Percentiles rank a stretch among this genome's conserved stretches.
Conservation (phyloP, 768 basidiomycete genomes). For the Hericium rajendrae region DNA sequence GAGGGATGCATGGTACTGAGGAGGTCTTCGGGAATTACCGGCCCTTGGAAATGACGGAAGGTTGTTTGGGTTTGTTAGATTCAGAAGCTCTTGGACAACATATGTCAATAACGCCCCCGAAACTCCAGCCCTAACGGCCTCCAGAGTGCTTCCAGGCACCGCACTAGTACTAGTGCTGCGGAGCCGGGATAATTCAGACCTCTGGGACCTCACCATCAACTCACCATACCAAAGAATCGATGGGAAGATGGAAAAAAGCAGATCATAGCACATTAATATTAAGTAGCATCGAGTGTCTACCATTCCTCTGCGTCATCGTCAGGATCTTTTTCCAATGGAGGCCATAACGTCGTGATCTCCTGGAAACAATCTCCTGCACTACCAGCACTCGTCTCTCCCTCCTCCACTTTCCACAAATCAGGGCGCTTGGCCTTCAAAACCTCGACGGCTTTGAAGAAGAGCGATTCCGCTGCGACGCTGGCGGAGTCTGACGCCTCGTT, state of each 20-base stretch:
- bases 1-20: not conserved
- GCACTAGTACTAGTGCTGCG: not conserved
- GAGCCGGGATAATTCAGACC: not conserved
- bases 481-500: slow-evolving; percentile 10
- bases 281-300: not conserved
- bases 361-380: slow-evolving; percentile 9
- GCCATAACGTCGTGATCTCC: slow-evolving; percentile 13
- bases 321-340: slow-evolving; percentile 2
- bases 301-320: slow-evolving; percentile 6
- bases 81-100: not conserved
- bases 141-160: not conserved
- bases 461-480: slow-evolving; percentile 7
- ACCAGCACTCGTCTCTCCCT: not conserved
- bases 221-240: too few species aligned
- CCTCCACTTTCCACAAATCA: slow-evolving; percentile 1
- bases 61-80: not conserved
- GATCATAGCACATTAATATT: too few species aligned
- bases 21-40: not conserved
- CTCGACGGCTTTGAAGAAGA: slow-evolving; percentile 11
- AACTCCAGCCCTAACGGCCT: not conserved
- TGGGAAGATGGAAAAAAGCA: too few species aligned
- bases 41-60: not conserved
- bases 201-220: not conserved
- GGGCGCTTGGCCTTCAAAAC: slow-evolving; percentile 5
- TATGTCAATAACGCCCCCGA: too few species aligned